Base-by-base conservation (phyloP, 345 rosid species). In the Capsella bursapastoris region DNA sequence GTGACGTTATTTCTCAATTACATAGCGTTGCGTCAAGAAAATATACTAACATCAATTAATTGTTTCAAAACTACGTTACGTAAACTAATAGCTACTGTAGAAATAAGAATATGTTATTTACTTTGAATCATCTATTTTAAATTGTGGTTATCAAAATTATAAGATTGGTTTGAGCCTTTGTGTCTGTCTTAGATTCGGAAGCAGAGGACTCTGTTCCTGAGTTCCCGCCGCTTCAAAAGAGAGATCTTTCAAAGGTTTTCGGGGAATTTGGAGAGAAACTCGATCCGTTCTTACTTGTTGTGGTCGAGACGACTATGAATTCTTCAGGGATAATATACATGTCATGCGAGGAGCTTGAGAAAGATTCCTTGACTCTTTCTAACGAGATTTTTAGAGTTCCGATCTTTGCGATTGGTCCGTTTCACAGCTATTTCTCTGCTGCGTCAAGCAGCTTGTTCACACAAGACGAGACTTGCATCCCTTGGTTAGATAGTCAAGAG, bases 301-400 rank as follows among this genome's bases (percentile, higher is more conserved):
- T n/a, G 0, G 67, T 57, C 10, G 72, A 70, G 32, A 71, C 76
- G 2, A 64, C 47, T 38, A 47, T 63, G 82, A 72, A 25, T 18
- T 84, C 83, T 7, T 70, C 68, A 13, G 92, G 79, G 10, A 58
- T 92, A 3, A 83, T 92, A 50, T 78, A 86, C 61, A 88, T 90
- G 88, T 87, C 90, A 1, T 80, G 87, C 31, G 89, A 90, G 45
- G 90, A 86, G 57, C 81, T 90, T 0, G 96, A 90, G 70, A 76
- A 57, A 13, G 79, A 85, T 9, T 82, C 85, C 1, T 37, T 90
- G 44, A 66, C 82, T 29, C 83, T 83, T 73, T 5, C 84, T 22
- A 85, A 83, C 7, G 79, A 73, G 32, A 68, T 73, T 72, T 80
- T 65, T 81, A 84, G 3, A 64, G 80, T 77, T 8, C 80, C 80